Base-by-base conservation (phyloP, 2,329 filamentous ascomycete species). In the Microdochium nivale region DNA sequence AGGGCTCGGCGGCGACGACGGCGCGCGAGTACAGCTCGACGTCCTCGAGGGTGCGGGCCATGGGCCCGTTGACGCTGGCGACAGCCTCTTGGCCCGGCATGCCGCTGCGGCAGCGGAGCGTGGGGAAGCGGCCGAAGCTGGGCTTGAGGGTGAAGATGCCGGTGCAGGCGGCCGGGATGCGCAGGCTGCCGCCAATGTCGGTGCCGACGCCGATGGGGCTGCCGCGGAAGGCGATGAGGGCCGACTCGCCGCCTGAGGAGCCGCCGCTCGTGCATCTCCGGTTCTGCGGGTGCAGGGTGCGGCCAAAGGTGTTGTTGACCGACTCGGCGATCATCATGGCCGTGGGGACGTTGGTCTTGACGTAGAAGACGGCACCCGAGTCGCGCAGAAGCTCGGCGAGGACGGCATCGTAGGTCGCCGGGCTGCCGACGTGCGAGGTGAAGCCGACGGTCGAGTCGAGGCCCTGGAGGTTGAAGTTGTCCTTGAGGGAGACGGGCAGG, bases 11-110 rank as follows among this genome's bases (percentile, higher is more conserved):
- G 51, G 68, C 70, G 3, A 84, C 66, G 8, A 85, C 66, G 0
- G 71, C 65, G 52, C 71, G 72, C 62, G 76, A 74, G 63, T 81
- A 85, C 2, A 79, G 53, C 37, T 73, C 70, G 1, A 86, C 68
- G 54, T 84, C 81, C 5, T 69, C 69, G 0, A 86, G 65, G 0
- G 74, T 77, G 25, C 71, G 71, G 1, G 78, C 75, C 70, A 87
- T 72, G 0, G 83, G 83, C 0, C 84, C 83, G 56, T 85, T 84
- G 32, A 86, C 80, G 21, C 78, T 81, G 50, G 73, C 71, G 0
- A 87, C 78, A 2, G 81, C 79, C 62, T 87, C 83, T 60, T 87
- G 83, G 2, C 83, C 83, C 1, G 78, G 75, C 64, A 86, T 73
- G 9, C 81, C 81, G 1, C 79, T 81, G 43, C 78, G 66, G 55